Evolutionary conservation across 176 grass and related monocot species (phyloP).

Genomic region (Metroxylon sagu): DNA sequence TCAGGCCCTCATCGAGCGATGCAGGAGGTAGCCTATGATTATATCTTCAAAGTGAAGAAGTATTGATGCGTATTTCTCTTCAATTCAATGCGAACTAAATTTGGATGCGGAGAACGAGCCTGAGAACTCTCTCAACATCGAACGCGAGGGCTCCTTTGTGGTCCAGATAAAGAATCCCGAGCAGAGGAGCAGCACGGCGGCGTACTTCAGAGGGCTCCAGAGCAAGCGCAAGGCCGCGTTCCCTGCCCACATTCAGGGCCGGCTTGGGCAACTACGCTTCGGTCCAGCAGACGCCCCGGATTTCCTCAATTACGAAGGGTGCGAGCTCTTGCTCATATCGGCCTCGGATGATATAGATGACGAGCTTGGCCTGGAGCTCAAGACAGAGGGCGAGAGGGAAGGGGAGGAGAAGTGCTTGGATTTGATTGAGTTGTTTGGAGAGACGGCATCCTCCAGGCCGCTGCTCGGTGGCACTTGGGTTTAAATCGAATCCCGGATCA

Average conservation of each 20-base stretch:
- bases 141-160: conserved; percentile 70
- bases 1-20: too few species aligned
- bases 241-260: conserved; percentile 53
- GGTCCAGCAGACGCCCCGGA: conserved; percentile 61
- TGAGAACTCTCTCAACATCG: conserved; percentile 62
- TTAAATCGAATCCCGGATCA: not conserved
- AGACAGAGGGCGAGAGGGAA: conserved; percentile 29
- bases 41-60: too few species aligned
- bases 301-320: conserved; percentile 85
- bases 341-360: conserved; percentile 71
- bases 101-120: conserved; percentile 24
- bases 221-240: conserved; percentile 60
- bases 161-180: conserved; percentile 90
- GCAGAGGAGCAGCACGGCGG: conserved; percentile 15
- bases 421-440: conserved; percentile 62
- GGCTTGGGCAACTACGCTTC: conserved; percentile 41
- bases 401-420: conserved; percentile 38
- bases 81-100: too few species aligned
- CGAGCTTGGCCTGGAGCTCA: conserved; percentile 65
- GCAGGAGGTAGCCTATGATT: too few species aligned
- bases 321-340: conserved; percentile 74
- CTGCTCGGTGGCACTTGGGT: conserved; percentile 58
- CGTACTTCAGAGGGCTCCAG: conserved; percentile 45
- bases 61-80: too few species aligned
- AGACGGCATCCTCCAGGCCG: conserved; percentile 53